Conservation (phyloP, 1,284 basidiomycete genomes). For the Mycena citricolor region DNA sequence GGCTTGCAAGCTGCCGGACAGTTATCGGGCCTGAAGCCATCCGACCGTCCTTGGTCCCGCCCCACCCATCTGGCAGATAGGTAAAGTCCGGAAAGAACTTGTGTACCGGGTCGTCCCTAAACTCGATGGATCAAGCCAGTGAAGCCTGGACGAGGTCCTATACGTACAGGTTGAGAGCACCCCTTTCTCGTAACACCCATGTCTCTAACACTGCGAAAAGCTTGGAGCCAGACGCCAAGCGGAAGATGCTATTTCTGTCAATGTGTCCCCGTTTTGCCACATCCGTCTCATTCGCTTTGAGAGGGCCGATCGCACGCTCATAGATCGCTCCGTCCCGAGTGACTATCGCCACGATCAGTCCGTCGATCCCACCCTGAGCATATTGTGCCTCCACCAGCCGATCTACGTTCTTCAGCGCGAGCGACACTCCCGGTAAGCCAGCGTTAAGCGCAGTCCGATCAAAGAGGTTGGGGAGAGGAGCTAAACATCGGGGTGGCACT, state of each 20-base stretch:
- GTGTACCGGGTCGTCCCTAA: slow-evolving; percentile 43
- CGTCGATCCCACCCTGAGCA: slow-evolving; percentile 35
- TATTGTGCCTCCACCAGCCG: slow-evolving; percentile 13
- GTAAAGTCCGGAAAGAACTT: slow-evolving; percentile 39
- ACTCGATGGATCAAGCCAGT: background rate
- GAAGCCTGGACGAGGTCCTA: slow-evolving; percentile 22
- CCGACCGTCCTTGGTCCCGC: slow-evolving; percentile 3
- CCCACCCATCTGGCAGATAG: slow-evolving; percentile 32
- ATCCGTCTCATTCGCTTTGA: slow-evolving; percentile 45
- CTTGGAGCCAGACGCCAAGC: slow-evolving; percentile 49
- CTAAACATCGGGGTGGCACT: no score
- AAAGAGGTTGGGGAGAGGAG: slow-evolving; percentile 27
- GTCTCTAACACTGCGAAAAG: slow-evolving; percentile 47
- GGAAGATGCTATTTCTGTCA: slow-evolving; percentile 44
- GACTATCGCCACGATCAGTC: slow-evolving; percentile 41
- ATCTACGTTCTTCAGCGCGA: slow-evolving; percentile 18
- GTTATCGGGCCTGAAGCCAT: slow-evolving; percentile 37
- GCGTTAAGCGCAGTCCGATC: slow-evolving; percentile 16
- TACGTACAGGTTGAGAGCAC: slow-evolving; percentile 39
- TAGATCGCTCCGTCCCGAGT: slow-evolving; percentile 38
- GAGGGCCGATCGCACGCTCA: slow-evolving; percentile 36
- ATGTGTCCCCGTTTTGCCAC: slow-evolving; percentile 26
- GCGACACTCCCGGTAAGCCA: slow-evolving; percentile 9
- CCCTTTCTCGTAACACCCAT: slow-evolving; percentile 44
- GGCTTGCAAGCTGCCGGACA: slow-evolving; percentile 43